phyloP scores from a whole-genome alignment of 106 monocot species.

The Allium cepa region DNA sequence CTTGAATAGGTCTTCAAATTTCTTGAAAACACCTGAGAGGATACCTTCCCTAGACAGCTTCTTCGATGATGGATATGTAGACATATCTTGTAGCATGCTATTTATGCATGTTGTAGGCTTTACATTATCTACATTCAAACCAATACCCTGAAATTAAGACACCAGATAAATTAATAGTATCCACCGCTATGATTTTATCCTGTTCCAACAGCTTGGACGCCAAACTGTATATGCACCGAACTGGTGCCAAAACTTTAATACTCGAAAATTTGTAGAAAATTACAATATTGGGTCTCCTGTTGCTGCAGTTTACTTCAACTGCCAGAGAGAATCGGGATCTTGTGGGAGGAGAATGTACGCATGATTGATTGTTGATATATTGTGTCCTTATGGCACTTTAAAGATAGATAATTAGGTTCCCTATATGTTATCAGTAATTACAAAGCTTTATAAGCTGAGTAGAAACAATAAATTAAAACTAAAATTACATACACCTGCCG shows the following conservation, averaged over 20 bases:
- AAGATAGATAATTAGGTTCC: no score
- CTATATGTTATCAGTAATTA: no score
- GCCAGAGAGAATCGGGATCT: slow-evolving; percentile 27
- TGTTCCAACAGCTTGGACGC: slow-evolving; percentile 25
- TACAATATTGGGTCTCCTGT: slow-evolving; percentile 27
- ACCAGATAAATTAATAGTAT: not conserved
- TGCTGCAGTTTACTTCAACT: slow-evolving; percentile 31
- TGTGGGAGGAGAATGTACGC: slow-evolving; percentile 24
- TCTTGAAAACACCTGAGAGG: slow-evolving; percentile 76
- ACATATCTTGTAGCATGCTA: slow-evolving; percentile 35
- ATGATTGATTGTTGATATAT: not conserved
- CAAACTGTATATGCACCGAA: slow-evolving; percentile 18
- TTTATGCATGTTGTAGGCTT: slow-evolving; percentile 90
- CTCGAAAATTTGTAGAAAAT: slow-evolving; percentile 14
- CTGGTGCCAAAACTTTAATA: slow-evolving; percentile 23
- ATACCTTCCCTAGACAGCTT: slow-evolving; percentile 63
- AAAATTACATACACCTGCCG: no score
- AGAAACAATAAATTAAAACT: no score
- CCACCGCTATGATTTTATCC: slow-evolving; percentile 14
- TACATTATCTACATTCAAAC: slow-evolving; percentile 87
- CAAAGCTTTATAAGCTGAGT: no score
- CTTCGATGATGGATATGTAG: slow-evolving; percentile 12
- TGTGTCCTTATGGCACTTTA: no score
- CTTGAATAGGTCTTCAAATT: slow-evolving; percentile 78
- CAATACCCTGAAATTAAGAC: slow-evolving; percentile 53